Percentiles rank a stretch among this genome's conserved stretches.
Evolutionary conservation across 768 basidiomycete genomes (phyloP).

Genomic region (Pleurotus sapidus): DNA sequence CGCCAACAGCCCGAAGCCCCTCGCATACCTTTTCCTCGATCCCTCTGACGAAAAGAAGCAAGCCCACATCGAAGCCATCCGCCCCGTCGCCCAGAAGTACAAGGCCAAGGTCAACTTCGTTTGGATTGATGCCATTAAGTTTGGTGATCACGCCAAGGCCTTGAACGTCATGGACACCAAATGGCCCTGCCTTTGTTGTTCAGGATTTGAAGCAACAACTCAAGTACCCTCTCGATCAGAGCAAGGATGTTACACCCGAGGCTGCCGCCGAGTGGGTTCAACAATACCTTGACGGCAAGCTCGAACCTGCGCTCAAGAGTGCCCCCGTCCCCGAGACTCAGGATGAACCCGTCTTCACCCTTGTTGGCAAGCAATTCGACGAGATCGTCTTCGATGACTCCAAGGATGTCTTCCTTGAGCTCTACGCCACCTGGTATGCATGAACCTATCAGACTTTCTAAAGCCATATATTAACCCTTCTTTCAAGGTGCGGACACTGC

Average conservation of each 20-base stretch:
- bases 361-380: slow-evolving; percentile 91
- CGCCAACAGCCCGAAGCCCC: slow-evolving; percentile 76
- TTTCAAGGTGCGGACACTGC: slow-evolving; percentile 86
- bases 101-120: slow-evolving; percentile 95
- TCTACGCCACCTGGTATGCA: slow-evolving; percentile 92
- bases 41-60: slow-evolving; percentile 66
- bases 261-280: slow-evolving; percentile 58
- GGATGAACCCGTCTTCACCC: slow-evolving; percentile 74
- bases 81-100: slow-evolving; percentile 75
- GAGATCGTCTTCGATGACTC: slow-evolving; percentile 79
- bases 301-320: slow-evolving; percentile 86
- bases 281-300: slow-evolving; percentile 66
- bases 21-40: slow-evolving; percentile 95
- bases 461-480: background rate
- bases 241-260: slow-evolving; percentile 54
- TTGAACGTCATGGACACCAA: slow-evolving; percentile 82
- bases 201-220: slow-evolving; percentile 82
- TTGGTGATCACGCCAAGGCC: slow-evolving; percentile 92
- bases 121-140: slow-evolving; percentile 95
- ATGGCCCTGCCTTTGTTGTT: slow-evolving; percentile 94
- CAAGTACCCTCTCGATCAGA: slow-evolving; percentile 86
- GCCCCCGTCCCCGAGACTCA: slow-evolving; percentile 83
- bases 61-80: slow-evolving; percentile 61
- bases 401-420: slow-evolving; percentile 96
- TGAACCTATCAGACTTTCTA: slow-evolving; percentile 4